Evolutionary conservation across 2,329 filamentous ascomycete species (phyloP).

Genomic region (Celoporthe dispersa): DNA sequence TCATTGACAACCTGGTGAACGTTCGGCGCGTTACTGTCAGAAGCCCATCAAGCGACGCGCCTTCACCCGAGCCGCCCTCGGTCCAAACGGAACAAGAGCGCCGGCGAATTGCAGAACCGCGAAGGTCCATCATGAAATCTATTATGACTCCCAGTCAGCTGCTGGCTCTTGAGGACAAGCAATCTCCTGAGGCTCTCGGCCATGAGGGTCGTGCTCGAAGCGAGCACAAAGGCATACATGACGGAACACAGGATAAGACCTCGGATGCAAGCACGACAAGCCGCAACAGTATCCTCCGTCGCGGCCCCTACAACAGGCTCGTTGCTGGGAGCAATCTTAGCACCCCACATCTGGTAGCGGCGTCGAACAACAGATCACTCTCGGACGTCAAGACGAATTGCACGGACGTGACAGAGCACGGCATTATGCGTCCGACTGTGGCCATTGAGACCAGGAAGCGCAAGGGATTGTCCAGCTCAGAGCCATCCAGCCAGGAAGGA

Average conservation of each 20-base stretch:
- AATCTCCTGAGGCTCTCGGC: not conserved
- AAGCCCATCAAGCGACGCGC: slow-evolving; percentile 14
- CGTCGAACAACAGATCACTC: not conserved
- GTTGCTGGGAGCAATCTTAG: slow-evolving; percentile 14
- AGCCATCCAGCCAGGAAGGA: not conserved
- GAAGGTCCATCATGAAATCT: slow-evolving; percentile 24
- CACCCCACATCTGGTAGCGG: not conserved
- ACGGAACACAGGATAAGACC: not conserved
- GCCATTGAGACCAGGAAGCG: slow-evolving; percentile 12
- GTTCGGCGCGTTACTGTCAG: slow-evolving; percentile 23
- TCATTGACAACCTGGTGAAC: slow-evolving; percentile 3
- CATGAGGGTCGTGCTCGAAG: not conserved
- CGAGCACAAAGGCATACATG: not conserved
- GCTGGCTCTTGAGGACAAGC: not conserved
- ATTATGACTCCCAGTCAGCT: not conserved
- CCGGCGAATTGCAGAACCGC: slow-evolving; percentile 18
- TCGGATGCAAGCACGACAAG: not conserved
- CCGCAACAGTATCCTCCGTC: slow-evolving; percentile 9
- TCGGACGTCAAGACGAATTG: not conserved
- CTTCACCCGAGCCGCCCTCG: slow-evolving; percentile 24
- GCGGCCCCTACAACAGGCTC: slow-evolving; percentile 24
- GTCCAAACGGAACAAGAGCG: slow-evolving; percentile 23
- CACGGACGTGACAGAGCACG: not conserved
- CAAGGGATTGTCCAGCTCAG: not conserved
- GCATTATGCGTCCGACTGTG: not conserved